Base-by-base conservation (phyloP, 177 flowering plant genomes). In the Vitis hybrid region DNA sequence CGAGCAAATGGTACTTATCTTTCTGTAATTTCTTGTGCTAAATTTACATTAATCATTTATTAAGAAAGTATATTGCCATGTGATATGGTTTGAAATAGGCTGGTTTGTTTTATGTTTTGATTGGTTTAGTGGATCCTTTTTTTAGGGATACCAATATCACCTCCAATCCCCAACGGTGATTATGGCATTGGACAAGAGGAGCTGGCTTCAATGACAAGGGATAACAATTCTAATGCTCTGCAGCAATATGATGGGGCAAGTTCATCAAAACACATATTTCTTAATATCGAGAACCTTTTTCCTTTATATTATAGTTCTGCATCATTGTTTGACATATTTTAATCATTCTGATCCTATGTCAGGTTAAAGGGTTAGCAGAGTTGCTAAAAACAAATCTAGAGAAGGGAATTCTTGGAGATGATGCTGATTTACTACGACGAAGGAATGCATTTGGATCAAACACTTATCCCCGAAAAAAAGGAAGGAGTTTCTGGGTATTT, bases 401-500 rank as follows among this genome's bases (percentile, higher is more conserved):
- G 20, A 91, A 88, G 67, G 99, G 99, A 16, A 81, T 88, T 78
- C 33, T 19, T 70, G 97, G 87, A 50, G 92, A 89, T 81, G 99
- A 95, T 61, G 76, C 63, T 29, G 97, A 95, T 57, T 33, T 91
- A 29, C 59, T 77, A 15, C 77, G 75, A 12, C 75, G 97, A 20
- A 93, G 70, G 78, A 82, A 77, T 72, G 78, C 75, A 55, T 91
- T 83, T 81, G 98, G 97, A 26, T 80, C 96, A 62, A 95, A 95
- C 74, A 89, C 93, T 10, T 95, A 90, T 78, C 98, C 98, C 59
- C 81, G 74, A n/a, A 89, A 89, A 70, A 87, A 91, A 68, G 92
- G 90, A 18, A 83, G 89, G 67, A 85, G 86, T 65, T 93, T 95
- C 68, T 89, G 80, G 93, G 99, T 95, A 83, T 29, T 8, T 9